These are phyloP conservation scores for Cystobasidiopsis lactophilus DNA, from an alignment of 768 basidiomycete genomes.

Conservation along the genomic window DNA sequence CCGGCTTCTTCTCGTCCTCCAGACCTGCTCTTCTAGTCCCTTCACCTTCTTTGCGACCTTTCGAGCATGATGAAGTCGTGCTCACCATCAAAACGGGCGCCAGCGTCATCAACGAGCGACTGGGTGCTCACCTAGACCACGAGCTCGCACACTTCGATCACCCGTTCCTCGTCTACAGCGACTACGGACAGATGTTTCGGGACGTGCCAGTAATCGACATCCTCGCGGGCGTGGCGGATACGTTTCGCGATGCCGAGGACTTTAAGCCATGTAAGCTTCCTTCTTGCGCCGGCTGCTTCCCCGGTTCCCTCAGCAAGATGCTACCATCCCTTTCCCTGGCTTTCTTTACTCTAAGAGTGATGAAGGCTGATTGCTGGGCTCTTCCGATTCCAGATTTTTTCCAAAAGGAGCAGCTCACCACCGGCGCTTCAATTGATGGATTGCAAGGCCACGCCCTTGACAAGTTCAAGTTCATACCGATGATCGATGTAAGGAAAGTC, in stretches of 20 bases:
- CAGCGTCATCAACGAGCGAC: background rate
- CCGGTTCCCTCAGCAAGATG: background rate
- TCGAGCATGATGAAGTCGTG: background rate
- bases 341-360: background rate
- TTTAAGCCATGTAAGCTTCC: background rate
- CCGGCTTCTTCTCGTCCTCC: too few relatives aligned
- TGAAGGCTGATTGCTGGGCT: background rate
- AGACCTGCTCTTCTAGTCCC: too few relatives aligned
- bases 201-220: background rate
- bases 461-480: background rate
- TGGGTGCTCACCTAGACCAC: background rate
- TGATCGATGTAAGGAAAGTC: too few relatives aligned
- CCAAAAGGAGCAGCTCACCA: background rate
- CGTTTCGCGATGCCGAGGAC: background rate
- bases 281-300: background rate
- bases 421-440: background rate
- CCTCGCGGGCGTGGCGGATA: background rate
- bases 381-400: background rate
- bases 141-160: background rate
- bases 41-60: too few relatives aligned
- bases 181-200: background rate
- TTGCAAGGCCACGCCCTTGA: background rate
- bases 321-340: background rate
- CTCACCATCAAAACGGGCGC: background rate
- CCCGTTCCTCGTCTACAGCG: background rate